A percentile compares a stretch with the other conserved stretches of the same genome.
These are phyloP conservation scores for Ganoderma boninense DNA, from an alignment of 1,284 basidiomycete species.

Conservation along the genomic window DNA sequence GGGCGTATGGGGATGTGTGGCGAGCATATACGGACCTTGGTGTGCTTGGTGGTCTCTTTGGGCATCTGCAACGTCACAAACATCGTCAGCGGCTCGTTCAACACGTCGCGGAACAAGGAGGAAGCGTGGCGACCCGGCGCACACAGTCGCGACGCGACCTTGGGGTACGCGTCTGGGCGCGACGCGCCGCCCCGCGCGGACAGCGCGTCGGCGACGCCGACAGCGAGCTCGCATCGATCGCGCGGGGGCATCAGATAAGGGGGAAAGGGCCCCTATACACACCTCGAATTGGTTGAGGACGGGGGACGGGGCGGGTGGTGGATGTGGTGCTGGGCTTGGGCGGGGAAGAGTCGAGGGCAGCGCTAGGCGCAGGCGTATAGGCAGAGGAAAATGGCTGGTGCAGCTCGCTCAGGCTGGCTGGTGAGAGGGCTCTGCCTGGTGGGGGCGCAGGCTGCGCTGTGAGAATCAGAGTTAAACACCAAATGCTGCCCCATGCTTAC, in stretches of 20 bases:
- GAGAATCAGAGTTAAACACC: constrained; percentile 36
- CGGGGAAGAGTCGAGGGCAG: constrained; percentile 27
- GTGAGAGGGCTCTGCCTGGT: constrained; percentile 38
- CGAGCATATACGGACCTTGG: constrained; percentile 63
- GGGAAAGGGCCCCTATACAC: constrained; percentile 20
- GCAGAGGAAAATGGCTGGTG: constrained; percentile 38
- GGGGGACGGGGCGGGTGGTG: constrained; percentile 23
- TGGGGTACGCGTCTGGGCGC: constrained; percentile 40
- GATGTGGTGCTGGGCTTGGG: constrained; percentile 28
- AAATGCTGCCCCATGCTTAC: constrained; percentile 25
- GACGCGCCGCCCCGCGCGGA: constrained; percentile 30
- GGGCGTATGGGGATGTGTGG: constrained; percentile 22
- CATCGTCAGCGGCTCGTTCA: constrained; percentile 44
- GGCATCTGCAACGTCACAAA: constrained; percentile 71
- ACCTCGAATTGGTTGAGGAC: constrained; percentile 30
- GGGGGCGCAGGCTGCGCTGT: constrained; percentile 36
- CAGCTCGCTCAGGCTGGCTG: constrained; percentile 32
- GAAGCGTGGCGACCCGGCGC: constrained; percentile 23
- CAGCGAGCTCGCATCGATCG: constrained; percentile 33
- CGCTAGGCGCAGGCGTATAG: constrained; percentile 39
- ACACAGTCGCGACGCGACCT: constrained; percentile 35
- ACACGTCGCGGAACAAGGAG: constrained; percentile 37
- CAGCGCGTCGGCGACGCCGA: constrained; percentile 30
- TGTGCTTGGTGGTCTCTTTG: constrained; percentile 80
- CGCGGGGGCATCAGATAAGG: constrained; percentile 34